Evolutionary conservation across 257 asterid species (phyloP), one percentile per base, ranked within the genome.

Genomic region (Scutellaria minor): DNA sequence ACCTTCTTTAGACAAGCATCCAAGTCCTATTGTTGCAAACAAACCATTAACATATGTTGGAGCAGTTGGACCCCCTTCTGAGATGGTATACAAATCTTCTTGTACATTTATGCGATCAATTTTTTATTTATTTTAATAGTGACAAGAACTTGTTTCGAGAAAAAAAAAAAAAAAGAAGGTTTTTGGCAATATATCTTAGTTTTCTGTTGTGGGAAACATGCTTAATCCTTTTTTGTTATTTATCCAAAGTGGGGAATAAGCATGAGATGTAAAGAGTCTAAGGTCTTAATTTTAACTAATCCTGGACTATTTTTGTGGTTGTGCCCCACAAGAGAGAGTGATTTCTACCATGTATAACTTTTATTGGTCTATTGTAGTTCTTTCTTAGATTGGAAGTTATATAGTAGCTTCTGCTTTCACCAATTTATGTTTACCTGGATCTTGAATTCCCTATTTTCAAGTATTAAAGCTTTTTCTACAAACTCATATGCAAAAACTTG

Each of bases 31-130:
- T 74, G 78, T 87, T 66, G 72, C 85, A 77, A 74, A 71, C 75
- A 78, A 89, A 66, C 77, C 83, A 52, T 84, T 95, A 96, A 9
- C 82, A 15, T 89, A 80, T 74, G 78, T 71, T 42, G 88, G 83
- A 58, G 83, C 83, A 63, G 74, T 70, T 78, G 84, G 76, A 57
- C 81, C 87, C 75, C 84, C 85, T 63, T 72, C 88, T 31, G 86
- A 91, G 97, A 97, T 94, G 82, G 82, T 63, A 60, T 59, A 51
- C 27, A 58, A 55, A 64, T 64, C 31, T 35, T 60, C 70, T 47
- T 51, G 4, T 53, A 27, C 56, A 59, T 39, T 56, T 39, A 46
- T 64, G 65, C 24, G 14, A 66, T 31, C 37, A 31, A 31, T 31
- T 0, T 18, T 18, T 18, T 18, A 18, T 18, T 31, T 31, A 24